These are phyloP conservation scores for Diplocarpon rosae DNA, from an alignment of 2,329 filamentous ascomycete genomes.

Conservation along the genomic window DNA sequence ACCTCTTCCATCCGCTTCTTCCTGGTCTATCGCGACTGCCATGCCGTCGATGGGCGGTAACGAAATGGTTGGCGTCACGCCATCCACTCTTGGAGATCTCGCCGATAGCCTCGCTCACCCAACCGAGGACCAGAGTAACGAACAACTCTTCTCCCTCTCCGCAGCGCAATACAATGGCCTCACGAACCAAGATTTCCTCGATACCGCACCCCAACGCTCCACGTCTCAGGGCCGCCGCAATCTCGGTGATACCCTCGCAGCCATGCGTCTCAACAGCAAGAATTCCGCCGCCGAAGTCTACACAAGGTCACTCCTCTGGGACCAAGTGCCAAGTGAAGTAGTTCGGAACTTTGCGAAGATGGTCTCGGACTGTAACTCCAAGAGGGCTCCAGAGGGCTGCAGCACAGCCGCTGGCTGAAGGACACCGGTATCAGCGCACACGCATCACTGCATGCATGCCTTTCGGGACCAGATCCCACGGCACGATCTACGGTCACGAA, in stretches of 20 bases:
- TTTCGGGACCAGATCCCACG: too few relatives aligned
- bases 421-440: background rate
- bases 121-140: conserved; percentile 73
- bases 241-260: conserved; percentile 68
- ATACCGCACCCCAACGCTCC: conserved; percentile 39
- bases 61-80: conserved; percentile 39
- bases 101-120: conserved; percentile 61
- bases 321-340: conserved; percentile 84
- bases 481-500: too few relatives aligned
- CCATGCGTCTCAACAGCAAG: conserved; percentile 63
- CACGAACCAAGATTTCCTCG: conserved; percentile 62
- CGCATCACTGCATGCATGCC: too few relatives aligned
- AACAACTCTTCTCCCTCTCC: conserved; percentile 79
- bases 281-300: conserved; percentile 78
- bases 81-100: conserved; percentile 54
- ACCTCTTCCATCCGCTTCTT: conserved; percentile 41
- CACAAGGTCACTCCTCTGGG: conserved; percentile 85
- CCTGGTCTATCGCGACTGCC: conserved; percentile 33
- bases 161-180: conserved; percentile 82
- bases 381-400: conserved; percentile 21
- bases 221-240: conserved; percentile 59
- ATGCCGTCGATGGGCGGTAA: conserved; percentile 33
- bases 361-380: conserved; percentile 60
- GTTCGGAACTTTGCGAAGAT: conserved; percentile 88
- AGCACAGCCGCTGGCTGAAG: conserved; percentile 15